Evolutionary conservation across 2,329 filamentous ascomycete species (phyloP), one percentile per base, ranked within the genome.

Genomic region (Purpureocillium takamizusanense): DNA sequence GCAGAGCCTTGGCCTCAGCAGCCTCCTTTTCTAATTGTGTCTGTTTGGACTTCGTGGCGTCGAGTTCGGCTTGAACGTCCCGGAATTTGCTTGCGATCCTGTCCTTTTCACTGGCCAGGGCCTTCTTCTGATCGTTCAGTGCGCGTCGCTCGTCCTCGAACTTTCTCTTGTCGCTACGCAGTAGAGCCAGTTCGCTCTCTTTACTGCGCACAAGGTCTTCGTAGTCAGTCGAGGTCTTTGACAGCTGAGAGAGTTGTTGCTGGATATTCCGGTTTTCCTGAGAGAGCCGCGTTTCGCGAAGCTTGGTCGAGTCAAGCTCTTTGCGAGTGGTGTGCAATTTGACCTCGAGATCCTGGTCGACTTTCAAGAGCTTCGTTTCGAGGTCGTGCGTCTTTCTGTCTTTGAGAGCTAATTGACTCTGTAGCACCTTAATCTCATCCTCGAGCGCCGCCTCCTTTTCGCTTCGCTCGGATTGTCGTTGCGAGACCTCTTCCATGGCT

Each of bases 141-240:
- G 71, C 72, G 44, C 78, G 80, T 23, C 83, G 84, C 51, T 95
- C 89, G 37, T 81, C 78, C 56, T 95, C 85, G 48, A 83, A 82
- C 46, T 83, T 86, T 56, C 83, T 85, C 46, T 89, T 78, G 56
- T 98, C 92, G 10, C 80, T 79, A 49, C 88, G 86, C 27, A 97
- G 72, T 33, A 97, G 73, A 1, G 83, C 75, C 15, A 98, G 69
- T 55, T 98, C 94, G 57, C 89, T 95, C 56, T 98, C 92, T 58
- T 97, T 98, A 42, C 85, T 82, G 17, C 88, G 77, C 17, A 98
- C 83, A 32, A 97, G 75, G 51, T 97, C 90, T 60, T 98, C 92
- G 48, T 95, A 97, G 54, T 89, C 87, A 0, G 88, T 94, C 1
- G 90, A 95, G 0, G 90, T 95, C 35, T 86, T 81, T 0, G 92